A percentile compares a stretch with the other conserved stretches of the same genome.
Conservation (phyloP, 202 grass and related monocot species). For the Bolboschoenoplectus hybrid region DNA sequence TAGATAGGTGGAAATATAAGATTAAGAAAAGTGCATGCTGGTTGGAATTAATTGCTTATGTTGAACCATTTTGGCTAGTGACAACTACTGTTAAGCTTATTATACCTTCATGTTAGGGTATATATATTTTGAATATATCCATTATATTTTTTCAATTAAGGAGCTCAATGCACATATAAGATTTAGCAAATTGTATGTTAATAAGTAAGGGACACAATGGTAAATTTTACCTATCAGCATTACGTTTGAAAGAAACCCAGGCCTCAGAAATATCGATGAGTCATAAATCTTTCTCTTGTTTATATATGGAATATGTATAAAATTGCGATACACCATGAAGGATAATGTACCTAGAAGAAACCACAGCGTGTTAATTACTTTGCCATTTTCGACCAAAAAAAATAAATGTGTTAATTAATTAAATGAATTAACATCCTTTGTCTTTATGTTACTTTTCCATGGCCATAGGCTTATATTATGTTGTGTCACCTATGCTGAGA, state of each 20-base stretch:
- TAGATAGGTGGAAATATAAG: not conserved
- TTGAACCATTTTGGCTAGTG: not conserved
- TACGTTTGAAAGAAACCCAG: slow-evolving; percentile 63
- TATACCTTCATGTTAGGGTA: no score
- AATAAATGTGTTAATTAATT: no score
- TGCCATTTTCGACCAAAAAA: no score
- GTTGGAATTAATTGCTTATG: not conserved
- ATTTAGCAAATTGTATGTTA: not conserved
- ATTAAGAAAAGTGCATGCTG: not conserved
- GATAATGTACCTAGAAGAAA: not conserved
- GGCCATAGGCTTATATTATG: no score
- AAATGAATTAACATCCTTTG: no score
- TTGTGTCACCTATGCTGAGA: no score
- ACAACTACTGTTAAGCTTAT: not conserved
- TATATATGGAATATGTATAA: slow-evolving; percentile 58
- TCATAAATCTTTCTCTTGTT: no score
- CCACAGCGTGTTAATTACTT: not conserved
- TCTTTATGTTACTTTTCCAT: no score
- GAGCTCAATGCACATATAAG: not conserved
- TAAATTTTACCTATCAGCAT: slow-evolving; percentile 39
- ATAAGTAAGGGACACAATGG: not conserved
- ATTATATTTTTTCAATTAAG: not conserved
- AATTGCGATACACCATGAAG: slow-evolving; percentile 63
- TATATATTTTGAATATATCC: no score
- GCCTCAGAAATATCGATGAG: slow-evolving; percentile 36